Conservation (phyloP, 768 basidiomycete genomes). For the Xanthoconium stramineum region DNA sequence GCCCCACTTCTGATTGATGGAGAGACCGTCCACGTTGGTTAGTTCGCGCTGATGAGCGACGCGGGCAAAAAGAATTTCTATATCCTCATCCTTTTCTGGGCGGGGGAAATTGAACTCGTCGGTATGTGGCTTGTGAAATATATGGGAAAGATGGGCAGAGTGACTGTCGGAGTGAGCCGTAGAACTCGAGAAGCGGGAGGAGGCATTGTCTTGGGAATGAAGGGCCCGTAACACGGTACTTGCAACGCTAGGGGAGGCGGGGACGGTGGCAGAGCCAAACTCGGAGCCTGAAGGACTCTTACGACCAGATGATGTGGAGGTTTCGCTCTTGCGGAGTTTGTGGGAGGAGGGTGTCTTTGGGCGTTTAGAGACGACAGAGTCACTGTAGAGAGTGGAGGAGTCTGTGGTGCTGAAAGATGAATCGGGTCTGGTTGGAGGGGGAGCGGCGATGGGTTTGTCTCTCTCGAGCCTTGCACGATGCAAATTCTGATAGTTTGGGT, state of each 20-base stretch:
- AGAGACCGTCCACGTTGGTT: constrained; percentile 53
- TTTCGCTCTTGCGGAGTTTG: constrained; percentile 50
- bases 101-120: constrained; percentile 73
- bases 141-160: constrained; percentile 43
- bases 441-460: constrained; percentile 40
- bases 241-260: constrained; percentile 28
- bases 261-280: constrained; percentile 44
- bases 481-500: constrained; percentile 55
- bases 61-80: constrained; percentile 77
- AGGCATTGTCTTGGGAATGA: constrained; percentile 51
- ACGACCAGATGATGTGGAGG: constrained; percentile 46
- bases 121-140: constrained; percentile 50
- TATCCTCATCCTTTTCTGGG: constrained; percentile 71
- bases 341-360: constrained; percentile 35
- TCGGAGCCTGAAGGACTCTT: constrained; percentile 53
- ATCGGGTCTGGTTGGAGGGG: constrained; percentile 36
- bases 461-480: constrained; percentile 51
- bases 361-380: constrained; percentile 38
- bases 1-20: constrained; percentile 87
- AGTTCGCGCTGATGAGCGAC: constrained; percentile 70
- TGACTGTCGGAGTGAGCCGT: constrained; percentile 45
- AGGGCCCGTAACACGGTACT: constrained; percentile 50
- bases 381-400: constrained; percentile 58
- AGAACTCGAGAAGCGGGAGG: constrained; percentile 54
- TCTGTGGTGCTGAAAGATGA: constrained; percentile 57